phyloP scores from a whole-genome alignment of 306 rosid genomes.

The Betula pendula region DNA sequence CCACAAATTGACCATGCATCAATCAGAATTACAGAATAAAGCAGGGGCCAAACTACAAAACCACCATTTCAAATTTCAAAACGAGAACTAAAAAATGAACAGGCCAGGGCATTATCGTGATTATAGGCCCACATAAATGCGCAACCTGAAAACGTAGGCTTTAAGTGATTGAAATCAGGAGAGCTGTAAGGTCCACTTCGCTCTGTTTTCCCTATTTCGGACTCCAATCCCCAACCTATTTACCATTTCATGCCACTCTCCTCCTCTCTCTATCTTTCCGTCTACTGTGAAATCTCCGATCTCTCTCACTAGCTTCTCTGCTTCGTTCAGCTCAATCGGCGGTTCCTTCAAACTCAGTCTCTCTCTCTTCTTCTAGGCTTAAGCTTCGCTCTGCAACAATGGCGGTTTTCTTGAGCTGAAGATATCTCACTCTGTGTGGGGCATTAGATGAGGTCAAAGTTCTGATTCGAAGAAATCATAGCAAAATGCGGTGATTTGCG shows the following conservation, averaged over 20 bases:
- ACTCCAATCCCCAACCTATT: conserved; percentile 30
- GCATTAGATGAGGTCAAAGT: neutral
- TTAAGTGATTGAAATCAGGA: conserved; percentile 48
- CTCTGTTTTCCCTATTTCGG: conserved; percentile 45
- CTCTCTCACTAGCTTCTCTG: conserved; percentile 20
- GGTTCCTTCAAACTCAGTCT: conserved; percentile 22
- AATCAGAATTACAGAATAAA: conserved; percentile 3
- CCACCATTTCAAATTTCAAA: conserved; percentile 49
- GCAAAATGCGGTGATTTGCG: neutral
- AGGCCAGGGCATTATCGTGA: conserved; percentile 54
- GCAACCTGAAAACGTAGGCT: conserved; percentile 47
- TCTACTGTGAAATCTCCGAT: conserved; percentile 34
- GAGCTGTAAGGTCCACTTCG: conserved; percentile 27
- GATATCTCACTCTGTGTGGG: neutral
- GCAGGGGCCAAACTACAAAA: conserved; percentile 27
- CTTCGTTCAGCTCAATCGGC: conserved; percentile 12
- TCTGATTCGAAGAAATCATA: neutral
- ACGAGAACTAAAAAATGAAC: neutral
- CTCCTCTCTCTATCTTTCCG: conserved; percentile 19
- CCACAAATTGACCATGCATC: neutral
- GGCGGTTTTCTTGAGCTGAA: conserved; percentile 30
- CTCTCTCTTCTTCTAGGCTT: conserved; percentile 24
- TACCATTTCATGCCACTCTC: conserved; percentile 55
- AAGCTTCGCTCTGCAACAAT: conserved; percentile 32
- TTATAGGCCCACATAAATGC: conserved; percentile 38